phyloP scores from a whole-genome alignment of 768 basidiomycete species.

The Phaeotremella skinneri region DNA sequence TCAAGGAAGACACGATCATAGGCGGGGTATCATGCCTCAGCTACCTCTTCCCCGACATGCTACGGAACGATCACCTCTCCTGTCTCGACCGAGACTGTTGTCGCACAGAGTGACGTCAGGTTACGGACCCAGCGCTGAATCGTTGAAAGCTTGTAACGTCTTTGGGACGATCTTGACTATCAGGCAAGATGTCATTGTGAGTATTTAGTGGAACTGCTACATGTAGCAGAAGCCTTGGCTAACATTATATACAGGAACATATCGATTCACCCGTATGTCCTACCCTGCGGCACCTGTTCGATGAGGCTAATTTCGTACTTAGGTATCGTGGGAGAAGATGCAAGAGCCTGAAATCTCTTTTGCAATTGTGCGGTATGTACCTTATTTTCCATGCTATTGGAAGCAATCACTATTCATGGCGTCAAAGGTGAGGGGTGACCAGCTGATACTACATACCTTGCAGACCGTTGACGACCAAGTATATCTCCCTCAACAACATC shows the following conservation, averaged over 20 bases:
- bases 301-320: not conserved
- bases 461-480: constrained; percentile 17
- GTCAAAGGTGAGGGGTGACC: not conserved
- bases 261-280: not conserved
- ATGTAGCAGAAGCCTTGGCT: not conserved
- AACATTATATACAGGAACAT: constrained; percentile 2
- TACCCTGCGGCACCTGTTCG: not conserved
- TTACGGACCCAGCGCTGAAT: constrained; percentile 11
- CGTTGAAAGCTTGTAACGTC: constrained; percentile 14
- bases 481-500: constrained; percentile 16
- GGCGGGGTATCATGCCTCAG: not conserved
- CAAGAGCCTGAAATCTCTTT: constrained; percentile 7
- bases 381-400: constrained; percentile 4
- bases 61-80: constrained; percentile 11
- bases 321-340: not conserved
- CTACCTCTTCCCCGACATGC: constrained; percentile 4
- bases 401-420: not conserved
- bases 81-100: constrained; percentile 4
- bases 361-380: constrained; percentile 13
- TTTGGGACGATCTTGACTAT: constrained; percentile 18
- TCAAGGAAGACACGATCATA: not conserved
- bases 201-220: not conserved
- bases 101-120: constrained; percentile 1
- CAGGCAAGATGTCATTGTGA: constrained; percentile 13
- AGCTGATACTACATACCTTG: constrained; percentile 1